Evolutionary conservation across 2,329 filamentous ascomycete genomes (phyloP).

Genomic region (Myriosclerotinia curreyana): DNA sequence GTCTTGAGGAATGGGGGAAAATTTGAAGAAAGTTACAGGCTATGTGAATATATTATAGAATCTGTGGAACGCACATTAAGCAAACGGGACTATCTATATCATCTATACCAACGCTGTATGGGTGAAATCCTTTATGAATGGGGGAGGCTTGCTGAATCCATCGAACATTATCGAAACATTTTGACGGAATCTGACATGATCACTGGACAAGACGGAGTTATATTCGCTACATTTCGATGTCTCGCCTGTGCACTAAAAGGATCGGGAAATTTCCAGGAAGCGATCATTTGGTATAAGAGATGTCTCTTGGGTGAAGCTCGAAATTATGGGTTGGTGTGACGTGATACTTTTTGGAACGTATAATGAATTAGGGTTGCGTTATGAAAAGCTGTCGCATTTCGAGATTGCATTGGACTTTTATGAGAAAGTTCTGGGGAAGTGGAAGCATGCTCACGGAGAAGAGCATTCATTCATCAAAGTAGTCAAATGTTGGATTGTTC

Average conservation of each 20-base stretch:
- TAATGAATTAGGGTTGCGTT: fast-evolving
- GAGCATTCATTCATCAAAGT: not conserved
- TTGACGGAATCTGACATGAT: fast-evolving
- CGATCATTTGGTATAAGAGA: not conserved
- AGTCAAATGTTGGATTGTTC: no score
- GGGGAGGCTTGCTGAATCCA: not conserved
- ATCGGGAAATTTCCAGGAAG: not conserved
- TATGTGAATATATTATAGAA: not conserved
- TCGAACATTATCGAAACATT: not conserved
- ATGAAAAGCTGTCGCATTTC: not conserved
- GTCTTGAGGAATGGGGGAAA: fast-evolving
- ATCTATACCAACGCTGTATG: fast-evolving
- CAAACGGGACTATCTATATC: not conserved
- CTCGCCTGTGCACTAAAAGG: fast-evolving
- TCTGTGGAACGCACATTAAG: not conserved
- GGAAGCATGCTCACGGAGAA: no score
- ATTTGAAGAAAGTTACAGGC: not conserved
- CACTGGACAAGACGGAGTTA: no score
- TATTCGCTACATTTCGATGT: no score
- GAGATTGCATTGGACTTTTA: not conserved
- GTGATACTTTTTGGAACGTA: fast-evolving
- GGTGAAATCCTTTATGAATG: fast-evolving
- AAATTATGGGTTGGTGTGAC: fast-evolving
- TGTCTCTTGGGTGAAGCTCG: fast-evolving
- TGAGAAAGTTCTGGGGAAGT: not conserved